Conservation (phyloP, 257 asterid genomes). For the Hygrophila difformis region DNA sequence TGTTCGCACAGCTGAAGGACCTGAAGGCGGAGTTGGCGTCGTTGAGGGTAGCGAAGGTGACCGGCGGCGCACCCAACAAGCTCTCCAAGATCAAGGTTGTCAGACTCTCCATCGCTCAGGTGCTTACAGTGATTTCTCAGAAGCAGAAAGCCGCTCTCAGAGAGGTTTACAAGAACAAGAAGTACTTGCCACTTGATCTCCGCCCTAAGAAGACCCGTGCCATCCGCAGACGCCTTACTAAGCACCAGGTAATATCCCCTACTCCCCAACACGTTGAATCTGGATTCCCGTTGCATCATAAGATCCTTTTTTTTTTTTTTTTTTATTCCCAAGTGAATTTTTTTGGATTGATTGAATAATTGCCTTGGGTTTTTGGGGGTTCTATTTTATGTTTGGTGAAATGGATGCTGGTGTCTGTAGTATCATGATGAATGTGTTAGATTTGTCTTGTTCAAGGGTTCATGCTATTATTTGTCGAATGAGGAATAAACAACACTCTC, state of each 20-base stretch:
- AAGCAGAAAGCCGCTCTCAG: slow-evolving; percentile 49
- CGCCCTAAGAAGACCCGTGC: slow-evolving; percentile 70
- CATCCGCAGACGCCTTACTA: slow-evolving; percentile 59
- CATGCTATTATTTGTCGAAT: too few relatives aligned
- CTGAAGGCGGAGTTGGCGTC: slow-evolving; percentile 48
- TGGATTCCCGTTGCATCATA: not conserved
- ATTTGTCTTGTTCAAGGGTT: too few relatives aligned
- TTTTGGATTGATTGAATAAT: too few relatives aligned
- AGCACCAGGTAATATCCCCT: slow-evolving; percentile 45
- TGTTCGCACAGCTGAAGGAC: slow-evolving; percentile 42
- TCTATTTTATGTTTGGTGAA: too few relatives aligned
- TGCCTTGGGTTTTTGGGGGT: too few relatives aligned
- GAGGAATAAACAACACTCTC: too few relatives aligned
- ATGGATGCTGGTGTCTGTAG: too few relatives aligned
- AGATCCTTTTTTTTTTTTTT: too few relatives aligned
- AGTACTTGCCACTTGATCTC: slow-evolving; percentile 60
- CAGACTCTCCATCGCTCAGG: slow-evolving; percentile 55
- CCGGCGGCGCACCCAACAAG: slow-evolving; percentile 68
- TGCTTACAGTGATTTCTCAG: slow-evolving; percentile 58
- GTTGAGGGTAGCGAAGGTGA: slow-evolving; percentile 53
- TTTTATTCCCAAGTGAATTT: too few relatives aligned
- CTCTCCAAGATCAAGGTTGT: slow-evolving; percentile 58
- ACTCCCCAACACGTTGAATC: not conserved
- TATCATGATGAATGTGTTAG: too few relatives aligned
- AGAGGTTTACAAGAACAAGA: slow-evolving; percentile 53